Evolutionary conservation across 805 yeast species (phyloP), one percentile per base, ranked within the genome.

Genomic region (Saturnispora ahearnii): DNA sequence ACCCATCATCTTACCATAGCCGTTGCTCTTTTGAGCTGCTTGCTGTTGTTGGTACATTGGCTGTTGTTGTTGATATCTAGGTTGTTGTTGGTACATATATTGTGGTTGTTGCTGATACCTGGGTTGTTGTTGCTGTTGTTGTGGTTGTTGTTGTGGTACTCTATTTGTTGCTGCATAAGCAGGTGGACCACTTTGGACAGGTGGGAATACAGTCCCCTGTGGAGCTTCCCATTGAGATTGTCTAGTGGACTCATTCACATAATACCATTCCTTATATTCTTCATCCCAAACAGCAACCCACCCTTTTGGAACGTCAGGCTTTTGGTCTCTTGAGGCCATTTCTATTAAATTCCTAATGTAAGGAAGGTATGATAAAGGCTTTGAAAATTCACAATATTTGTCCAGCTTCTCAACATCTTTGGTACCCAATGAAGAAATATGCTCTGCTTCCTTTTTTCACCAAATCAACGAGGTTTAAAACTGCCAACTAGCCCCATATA

Each of bases 171-270:
- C 15, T 18, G n/a, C 40, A 18, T 36, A 36, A 18, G 40, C 40
- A 12, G 62, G 56, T 13, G 82, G 82, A 1, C 72, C 70, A 3
- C 59, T 4, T 36, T 36, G 40, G 10, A 22, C 57, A 3, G 54
- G 48, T 9, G 68, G 64, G 62, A 76, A 75, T 2, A 56, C 62
- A 0, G 87, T 78, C 1, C 84, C 84, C 9, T 53, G 51, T 13
- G 96, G 97, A 12, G 82, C 79, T 48, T 87, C 96, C 98, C 98
- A 91, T 65, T 89, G 96, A 0, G 96, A 87, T 56, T 78, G 71
- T 53, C 85, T 83, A 13, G 87, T 77, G n/a, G 72, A 59, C 55
- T 85, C 67, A 58, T 89, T 72, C 15, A 91, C 96, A 60, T 82
- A 91, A 64, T 81, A 91, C 81, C 82, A 87, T 74, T 63, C 66